A percentile compares a stretch with the other conserved stretches of the same genome.
These are phyloP conservation scores for Suhomyces emberorum DNA, from an alignment of 805 yeast species.

Conservation along the genomic window DNA sequence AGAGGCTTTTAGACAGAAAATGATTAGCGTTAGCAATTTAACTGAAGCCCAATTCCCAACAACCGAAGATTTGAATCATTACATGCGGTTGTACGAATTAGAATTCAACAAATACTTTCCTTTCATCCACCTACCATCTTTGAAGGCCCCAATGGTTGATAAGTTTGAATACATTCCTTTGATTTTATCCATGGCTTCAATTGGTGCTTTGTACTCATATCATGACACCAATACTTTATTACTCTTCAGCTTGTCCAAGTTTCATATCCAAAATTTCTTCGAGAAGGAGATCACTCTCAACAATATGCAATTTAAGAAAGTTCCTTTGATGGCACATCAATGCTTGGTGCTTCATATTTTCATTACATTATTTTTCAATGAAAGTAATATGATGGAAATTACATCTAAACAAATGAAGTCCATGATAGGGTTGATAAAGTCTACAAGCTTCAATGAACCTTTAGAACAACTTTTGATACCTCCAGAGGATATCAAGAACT, in stretches of 20 bases:
- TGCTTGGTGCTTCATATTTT: constrained; percentile 54
- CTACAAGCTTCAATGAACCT: constrained; percentile 51
- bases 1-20: constrained; percentile 49
- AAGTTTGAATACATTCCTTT: constrained; percentile 57
- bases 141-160: constrained; percentile 38
- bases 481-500: constrained; percentile 23
- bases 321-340: constrained; percentile 54
- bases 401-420: constrained; percentile 53
- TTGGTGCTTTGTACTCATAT: constrained; percentile 85
- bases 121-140: constrained; percentile 71
- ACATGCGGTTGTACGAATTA: constrained; percentile 66
- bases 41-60: constrained; percentile 66
- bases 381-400: constrained; percentile 46
- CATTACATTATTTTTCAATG: constrained; percentile 55
- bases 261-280: constrained; percentile 62
- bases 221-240: constrained; percentile 74
- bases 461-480: constrained; percentile 45
- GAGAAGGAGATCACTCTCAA: constrained; percentile 47
- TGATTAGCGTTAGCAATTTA: constrained; percentile 52
- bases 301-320: constrained; percentile 50
- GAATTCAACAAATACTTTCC: constrained; percentile 84
- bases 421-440: constrained; percentile 51
- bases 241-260: constrained; percentile 64
- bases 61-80: constrained; percentile 70
- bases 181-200: constrained; percentile 74